Evolutionary conservation across 805 yeast species (phyloP).

Genomic region (Geotrichum ghanense): DNA sequence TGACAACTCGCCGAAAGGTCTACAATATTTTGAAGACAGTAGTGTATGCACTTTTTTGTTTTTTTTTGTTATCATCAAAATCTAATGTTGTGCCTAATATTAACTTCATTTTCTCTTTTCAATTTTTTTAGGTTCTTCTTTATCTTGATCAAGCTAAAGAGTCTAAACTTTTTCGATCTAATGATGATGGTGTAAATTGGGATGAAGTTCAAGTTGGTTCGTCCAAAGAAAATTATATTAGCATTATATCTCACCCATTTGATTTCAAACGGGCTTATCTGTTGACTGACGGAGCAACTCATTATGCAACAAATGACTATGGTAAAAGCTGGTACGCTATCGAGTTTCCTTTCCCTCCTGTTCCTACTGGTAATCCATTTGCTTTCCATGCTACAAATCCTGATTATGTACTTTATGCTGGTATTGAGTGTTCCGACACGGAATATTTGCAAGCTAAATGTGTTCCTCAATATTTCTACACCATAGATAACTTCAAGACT

Average conservation of each 20-base stretch:
- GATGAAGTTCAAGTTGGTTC: constrained; percentile 20
- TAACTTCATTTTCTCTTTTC: too few species aligned
- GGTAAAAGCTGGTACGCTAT: constrained; percentile 34
- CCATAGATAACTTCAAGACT: constrained; percentile 34
- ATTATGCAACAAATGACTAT: constrained; percentile 30
- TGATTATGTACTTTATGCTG: constrained; percentile 29
- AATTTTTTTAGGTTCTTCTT: background rate
- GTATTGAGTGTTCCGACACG: constrained; percentile 26
- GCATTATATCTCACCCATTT: constrained; percentile 30
- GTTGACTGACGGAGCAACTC: constrained; percentile 24
- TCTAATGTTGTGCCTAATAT: too few species aligned
- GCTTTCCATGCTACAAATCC: constrained; percentile 31
- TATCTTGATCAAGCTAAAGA: background rate
- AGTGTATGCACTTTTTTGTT: constrained; percentile 13
- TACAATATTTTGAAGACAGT: constrained; percentile 26
- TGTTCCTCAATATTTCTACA: constrained; percentile 29
- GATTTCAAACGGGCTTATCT: constrained; percentile 30
- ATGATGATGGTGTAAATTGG: constrained; percentile 38
- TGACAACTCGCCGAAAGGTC: constrained; percentile 13
- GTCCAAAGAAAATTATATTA: constrained; percentile 1
- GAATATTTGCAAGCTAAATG: constrained; percentile 24
- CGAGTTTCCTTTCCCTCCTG: constrained; percentile 21
- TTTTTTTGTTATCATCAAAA: too few species aligned
- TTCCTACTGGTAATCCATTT: constrained; percentile 19
- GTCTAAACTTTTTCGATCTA: constrained; percentile 30